Percentiles rank a stretch among this genome's conserved stretches.
These are phyloP conservation scores for Ophiostoma ulmi DNA, from an alignment of 2,329 filamentous ascomycete genomes.

Conservation along the genomic window DNA sequence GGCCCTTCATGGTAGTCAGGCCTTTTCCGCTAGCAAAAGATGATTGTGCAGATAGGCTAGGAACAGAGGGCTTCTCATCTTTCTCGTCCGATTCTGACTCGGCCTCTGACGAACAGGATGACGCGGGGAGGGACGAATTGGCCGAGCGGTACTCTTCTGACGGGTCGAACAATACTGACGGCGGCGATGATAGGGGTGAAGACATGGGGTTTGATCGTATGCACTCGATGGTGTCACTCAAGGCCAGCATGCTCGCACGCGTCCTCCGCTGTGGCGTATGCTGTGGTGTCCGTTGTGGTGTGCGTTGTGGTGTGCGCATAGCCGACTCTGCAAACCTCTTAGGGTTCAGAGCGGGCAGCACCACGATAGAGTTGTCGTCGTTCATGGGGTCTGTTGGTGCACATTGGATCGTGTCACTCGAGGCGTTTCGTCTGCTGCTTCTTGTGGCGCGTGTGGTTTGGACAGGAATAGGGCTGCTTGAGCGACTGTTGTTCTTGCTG, in stretches of 20 bases:
- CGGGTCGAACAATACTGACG: constrained; percentile 49
- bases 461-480: neutral
- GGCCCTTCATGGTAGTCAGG: constrained; percentile 61
- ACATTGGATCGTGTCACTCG: neutral
- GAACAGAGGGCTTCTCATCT: constrained; percentile 33
- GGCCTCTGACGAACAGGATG: constrained; percentile 18
- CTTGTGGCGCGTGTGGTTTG: neutral
- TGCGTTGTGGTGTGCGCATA: constrained; percentile 25
- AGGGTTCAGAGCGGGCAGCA: constrained; percentile 20
- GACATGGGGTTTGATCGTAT: constrained; percentile 37
- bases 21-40: constrained; percentile 29
- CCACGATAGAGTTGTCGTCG: constrained; percentile 21
- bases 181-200: constrained; percentile 55
- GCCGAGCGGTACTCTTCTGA: constrained; percentile 37
- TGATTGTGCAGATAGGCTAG: constrained; percentile 30
- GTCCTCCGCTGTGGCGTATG: constrained; percentile 28
- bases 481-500: neutral
- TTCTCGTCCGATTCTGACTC: constrained; percentile 42
- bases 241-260: constrained; percentile 25
- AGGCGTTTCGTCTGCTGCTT: neutral
- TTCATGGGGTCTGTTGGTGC: neutral
- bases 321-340: constrained; percentile 19
- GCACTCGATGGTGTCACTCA: constrained; percentile 26
- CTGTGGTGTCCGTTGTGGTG: constrained; percentile 8
- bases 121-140: constrained; percentile 32